Conservation (phyloP, 169 alveolate genomes). For the Plasmodium berghei region DNA sequence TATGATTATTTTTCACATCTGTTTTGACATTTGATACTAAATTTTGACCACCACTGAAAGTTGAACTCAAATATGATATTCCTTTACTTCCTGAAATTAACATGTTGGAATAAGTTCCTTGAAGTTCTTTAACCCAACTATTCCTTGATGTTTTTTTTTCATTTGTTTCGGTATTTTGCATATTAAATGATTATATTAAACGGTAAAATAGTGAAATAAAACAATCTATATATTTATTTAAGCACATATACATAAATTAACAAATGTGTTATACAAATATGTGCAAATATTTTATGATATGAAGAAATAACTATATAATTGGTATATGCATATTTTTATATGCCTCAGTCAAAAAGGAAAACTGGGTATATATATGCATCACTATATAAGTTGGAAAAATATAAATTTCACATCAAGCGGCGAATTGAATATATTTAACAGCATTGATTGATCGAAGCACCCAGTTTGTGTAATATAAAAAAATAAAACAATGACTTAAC, state of each 20-base stretch:
- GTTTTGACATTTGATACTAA: not conserved
- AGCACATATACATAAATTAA: not conserved
- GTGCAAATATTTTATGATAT: no score
- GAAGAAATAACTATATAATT: no score
- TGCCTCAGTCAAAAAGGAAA: no score
- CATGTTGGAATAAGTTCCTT: conserved; percentile 11
- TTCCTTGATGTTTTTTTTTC: conserved; percentile 7
- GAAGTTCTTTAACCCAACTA: conserved; percentile 12
- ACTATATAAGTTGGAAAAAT: no score
- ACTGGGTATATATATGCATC: no score
- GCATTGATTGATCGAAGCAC: no score
- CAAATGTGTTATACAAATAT: not conserved
- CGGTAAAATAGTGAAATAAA: not conserved
- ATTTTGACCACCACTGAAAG: not conserved
- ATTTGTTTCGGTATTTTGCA: conserved; percentile 8
- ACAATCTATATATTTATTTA: not conserved
- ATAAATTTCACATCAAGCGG: no score
- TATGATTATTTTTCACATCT: not conserved
- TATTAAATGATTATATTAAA: not conserved
- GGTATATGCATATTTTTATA: no score
- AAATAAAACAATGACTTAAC: no score
- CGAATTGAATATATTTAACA: no score
- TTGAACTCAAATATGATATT: not conserved
- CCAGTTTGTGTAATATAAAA: no score
- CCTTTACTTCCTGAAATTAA: conserved; percentile 4